These are phyloP conservation scores for Chrysosporium queenslandicum DNA, from an alignment of 2,329 filamentous ascomycete species.

Conservation along the genomic window DNA sequence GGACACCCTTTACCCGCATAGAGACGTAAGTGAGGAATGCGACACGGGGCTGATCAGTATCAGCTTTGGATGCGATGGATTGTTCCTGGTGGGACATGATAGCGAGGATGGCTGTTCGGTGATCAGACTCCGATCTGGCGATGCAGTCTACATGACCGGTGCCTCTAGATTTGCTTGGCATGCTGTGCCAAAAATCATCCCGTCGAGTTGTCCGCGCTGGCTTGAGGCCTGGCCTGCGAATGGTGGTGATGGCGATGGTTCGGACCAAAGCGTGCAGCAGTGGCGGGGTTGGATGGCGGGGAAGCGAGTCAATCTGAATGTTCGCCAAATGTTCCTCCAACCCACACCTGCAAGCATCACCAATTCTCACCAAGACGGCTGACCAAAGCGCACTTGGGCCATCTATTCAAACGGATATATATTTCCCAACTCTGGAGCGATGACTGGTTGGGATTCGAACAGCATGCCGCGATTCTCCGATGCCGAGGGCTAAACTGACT, in stretches of 20 bases:
- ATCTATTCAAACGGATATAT: too few species aligned
- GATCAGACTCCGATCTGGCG: constrained; percentile 67
- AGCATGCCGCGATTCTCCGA: neutral
- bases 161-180: constrained; percentile 86
- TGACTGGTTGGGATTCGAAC: neutral
- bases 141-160: constrained; percentile 81
- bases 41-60: constrained; percentile 71
- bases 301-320: constrained; percentile 86
- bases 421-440: too few species aligned
- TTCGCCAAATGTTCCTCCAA: constrained; percentile 61
- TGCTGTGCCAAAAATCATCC: constrained; percentile 77
- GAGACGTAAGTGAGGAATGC: constrained; percentile 82
- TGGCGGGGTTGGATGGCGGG: constrained; percentile 83
- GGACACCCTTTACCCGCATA: constrained; percentile 84
- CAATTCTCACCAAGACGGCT: constrained; percentile 36
- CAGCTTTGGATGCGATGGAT: constrained; percentile 77
- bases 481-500: neutral
- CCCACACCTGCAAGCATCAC: constrained; percentile 42
- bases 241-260: constrained; percentile 19
- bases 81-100: constrained; percentile 73
- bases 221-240: constrained; percentile 61
- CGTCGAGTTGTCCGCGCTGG: constrained; percentile 65
- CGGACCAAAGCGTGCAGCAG: constrained; percentile 42
- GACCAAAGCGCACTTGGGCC: too few species aligned
- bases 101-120: constrained; percentile 35